A percentile compares a stretch with the other conserved stretches of the same genome.
Conservation (phyloP, 257 asterid species). For the Rehmannia glutinosa region DNA sequence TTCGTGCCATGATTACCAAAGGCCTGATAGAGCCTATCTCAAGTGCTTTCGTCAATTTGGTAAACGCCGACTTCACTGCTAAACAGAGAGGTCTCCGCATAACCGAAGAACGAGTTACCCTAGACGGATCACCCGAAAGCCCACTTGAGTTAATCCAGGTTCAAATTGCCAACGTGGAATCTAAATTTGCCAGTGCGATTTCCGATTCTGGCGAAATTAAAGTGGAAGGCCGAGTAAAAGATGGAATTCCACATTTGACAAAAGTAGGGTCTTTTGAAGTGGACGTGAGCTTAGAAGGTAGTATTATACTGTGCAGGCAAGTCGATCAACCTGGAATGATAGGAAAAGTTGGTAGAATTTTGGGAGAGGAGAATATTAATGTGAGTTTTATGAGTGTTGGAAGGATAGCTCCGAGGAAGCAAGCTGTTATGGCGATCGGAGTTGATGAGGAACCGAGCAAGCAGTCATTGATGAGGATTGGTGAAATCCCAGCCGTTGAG, state of each 20-base stretch:
- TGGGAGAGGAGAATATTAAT: slow-evolving; percentile 81
- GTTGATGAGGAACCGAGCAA: slow-evolving; percentile 89
- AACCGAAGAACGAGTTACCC: slow-evolving; percentile 61
- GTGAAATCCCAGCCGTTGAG: slow-evolving; percentile 77
- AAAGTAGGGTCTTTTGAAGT: slow-evolving; percentile 88
- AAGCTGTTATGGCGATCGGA: slow-evolving; percentile 94
- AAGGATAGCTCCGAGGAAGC: slow-evolving; percentile 81
- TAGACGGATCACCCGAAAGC: slow-evolving; percentile 80
- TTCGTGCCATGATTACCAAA: slow-evolving; percentile 94
- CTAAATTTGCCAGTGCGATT: slow-evolving; percentile 83
- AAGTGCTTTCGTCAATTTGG: slow-evolving; percentile 63
- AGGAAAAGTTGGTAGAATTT: slow-evolving; percentile 79
- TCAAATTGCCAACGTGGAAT: slow-evolving; percentile 81
- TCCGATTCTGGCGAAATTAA: slow-evolving; percentile 74
- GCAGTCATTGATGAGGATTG: slow-evolving; percentile 69
- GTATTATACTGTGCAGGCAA: slow-evolving; percentile 85
- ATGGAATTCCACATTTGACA: slow-evolving; percentile 81
- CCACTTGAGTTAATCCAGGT: slow-evolving; percentile 78
- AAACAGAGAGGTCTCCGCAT: slow-evolving; percentile 81
- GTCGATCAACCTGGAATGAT: slow-evolving; percentile 98
- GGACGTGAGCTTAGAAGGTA: slow-evolving; percentile 92
- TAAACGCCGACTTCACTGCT: slow-evolving; percentile 91
- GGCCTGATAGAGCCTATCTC: slow-evolving; percentile 95
- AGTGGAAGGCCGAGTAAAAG: slow-evolving; percentile 85
- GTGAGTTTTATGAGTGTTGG: slow-evolving; percentile 96